Conservation (phyloP, 1,139 yeast species). For the Lodderomyces metapsilosis region DNA sequence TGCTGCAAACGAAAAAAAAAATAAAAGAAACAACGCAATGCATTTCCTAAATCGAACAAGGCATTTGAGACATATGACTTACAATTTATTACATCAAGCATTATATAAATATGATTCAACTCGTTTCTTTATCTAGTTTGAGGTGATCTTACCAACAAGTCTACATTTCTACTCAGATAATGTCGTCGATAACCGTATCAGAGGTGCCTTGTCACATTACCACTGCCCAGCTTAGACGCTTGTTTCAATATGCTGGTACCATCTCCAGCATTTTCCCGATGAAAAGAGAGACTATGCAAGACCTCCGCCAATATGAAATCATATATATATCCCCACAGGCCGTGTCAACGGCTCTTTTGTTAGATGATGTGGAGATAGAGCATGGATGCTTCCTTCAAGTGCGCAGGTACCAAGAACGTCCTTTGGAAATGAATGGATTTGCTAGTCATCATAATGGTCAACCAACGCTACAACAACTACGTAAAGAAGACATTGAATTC, state of each 20-base stretch:
- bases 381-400: not conserved
- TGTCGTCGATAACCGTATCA: not conserved
- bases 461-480: conserved; percentile 5
- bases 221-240: not conserved
- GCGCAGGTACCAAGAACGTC: not conserved
- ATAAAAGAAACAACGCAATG: too few species aligned
- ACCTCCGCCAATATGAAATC: conserved; percentile 34
- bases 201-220: not conserved
- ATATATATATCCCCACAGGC: conserved; percentile 61
- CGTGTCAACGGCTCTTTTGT: conserved; percentile 64
- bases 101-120: too few species aligned
- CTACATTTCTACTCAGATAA: not conserved
- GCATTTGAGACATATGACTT: too few species aligned
- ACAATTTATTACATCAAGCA: too few species aligned
- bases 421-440: conserved; percentile 32
- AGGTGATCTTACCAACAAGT: too few species aligned
- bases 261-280: not conserved
- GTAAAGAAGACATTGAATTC: conserved; percentile 13
- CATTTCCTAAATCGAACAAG: too few species aligned
- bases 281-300: not conserved
- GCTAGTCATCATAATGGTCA: conserved; percentile 4
- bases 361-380: conserved; percentile 73
- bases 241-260: conserved; percentile 1
- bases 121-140: too few species aligned
- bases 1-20: too few species aligned